These are phyloP conservation scores for Cercospora sp. DNA, from an alignment of 2,329 filamentous ascomycete species.

Conservation along the genomic window DNA sequence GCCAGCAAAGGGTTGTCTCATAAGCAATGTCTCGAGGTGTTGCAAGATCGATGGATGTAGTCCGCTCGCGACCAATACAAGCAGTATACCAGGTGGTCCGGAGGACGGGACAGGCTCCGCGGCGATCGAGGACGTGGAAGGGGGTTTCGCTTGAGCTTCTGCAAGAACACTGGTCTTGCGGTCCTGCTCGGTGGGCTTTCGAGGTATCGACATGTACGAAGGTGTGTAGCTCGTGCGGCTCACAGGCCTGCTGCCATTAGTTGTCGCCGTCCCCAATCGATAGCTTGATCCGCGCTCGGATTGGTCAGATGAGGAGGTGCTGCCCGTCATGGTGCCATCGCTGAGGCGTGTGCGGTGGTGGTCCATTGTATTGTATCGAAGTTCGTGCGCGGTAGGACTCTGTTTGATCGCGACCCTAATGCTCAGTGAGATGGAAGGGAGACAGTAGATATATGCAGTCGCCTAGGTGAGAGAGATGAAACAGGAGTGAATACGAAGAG, in stretches of 20 bases:
- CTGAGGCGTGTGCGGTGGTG: conserved; percentile 4
- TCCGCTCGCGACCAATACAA: conserved; percentile 20
- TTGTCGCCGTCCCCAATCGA: conserved; percentile 13
- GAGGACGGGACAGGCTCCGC: not conserved
- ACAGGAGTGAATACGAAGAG: conserved; percentile 6
- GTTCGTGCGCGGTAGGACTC: not conserved
- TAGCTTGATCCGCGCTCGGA: conserved; percentile 12
- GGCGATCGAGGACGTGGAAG: conserved; percentile 3
- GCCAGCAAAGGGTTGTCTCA: conserved; percentile 23
- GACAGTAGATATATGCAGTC: not conserved
- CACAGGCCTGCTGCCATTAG: conserved; percentile 10
- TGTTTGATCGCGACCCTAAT: not conserved
- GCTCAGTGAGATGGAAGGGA: not conserved
- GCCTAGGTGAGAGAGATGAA: not conserved
- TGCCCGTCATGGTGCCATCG: conserved; percentile 11
- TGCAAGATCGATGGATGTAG: conserved; percentile 18
- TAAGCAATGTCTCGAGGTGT: conserved; percentile 28
- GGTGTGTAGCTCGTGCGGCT: conserved; percentile 19
- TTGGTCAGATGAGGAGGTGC: conserved; percentile 3
- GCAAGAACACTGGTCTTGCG: not conserved
- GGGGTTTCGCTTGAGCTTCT: not conserved
- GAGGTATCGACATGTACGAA: conserved; percentile 17
- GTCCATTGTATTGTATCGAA: not conserved
- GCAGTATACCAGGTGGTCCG: conserved; percentile 20
- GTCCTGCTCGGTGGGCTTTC: conserved; percentile 12